These are phyloP conservation scores for Trametes versicolor DNA, from an alignment of 1,284 basidiomycete genomes.

Conservation along the genomic window DNA sequence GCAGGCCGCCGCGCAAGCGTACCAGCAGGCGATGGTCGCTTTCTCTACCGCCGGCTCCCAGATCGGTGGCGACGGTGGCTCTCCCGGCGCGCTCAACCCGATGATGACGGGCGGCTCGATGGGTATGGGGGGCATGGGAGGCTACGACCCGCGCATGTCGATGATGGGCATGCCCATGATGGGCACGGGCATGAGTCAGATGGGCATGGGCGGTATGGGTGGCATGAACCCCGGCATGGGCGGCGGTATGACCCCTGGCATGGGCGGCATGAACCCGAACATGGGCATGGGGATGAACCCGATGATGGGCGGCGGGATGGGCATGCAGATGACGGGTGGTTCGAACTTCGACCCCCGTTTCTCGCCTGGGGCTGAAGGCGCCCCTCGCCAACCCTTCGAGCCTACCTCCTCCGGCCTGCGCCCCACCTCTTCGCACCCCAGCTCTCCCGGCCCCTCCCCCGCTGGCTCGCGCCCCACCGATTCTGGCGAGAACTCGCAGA, in stretches of 20 bases:
- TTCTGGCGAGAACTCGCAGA: conserved; percentile 21
- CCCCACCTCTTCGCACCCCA: conserved; percentile 38
- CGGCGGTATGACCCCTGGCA: conserved; percentile 30
- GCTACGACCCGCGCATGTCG: conserved; percentile 59
- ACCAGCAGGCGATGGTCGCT: conserved; percentile 90
- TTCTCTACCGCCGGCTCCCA: conserved; percentile 85
- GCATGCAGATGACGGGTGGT: conserved; percentile 37
- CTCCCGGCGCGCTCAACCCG: conserved; percentile 51
- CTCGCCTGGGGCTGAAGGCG: conserved; percentile 34
- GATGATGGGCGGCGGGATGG: conserved; percentile 31
- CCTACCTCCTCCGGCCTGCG: conserved; percentile 30
- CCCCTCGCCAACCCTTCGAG: conserved; percentile 21
- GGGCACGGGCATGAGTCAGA: conserved; percentile 42
- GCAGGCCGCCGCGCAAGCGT: conserved; percentile 88
- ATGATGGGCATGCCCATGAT: conserved; percentile 68
- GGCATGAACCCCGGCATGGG: conserved; percentile 40
- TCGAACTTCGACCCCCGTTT: conserved; percentile 38
- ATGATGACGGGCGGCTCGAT: conserved; percentile 64
- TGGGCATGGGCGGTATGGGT: conserved; percentile 31
- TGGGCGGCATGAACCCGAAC: conserved; percentile 31
- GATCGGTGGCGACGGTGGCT: conserved; percentile 58
- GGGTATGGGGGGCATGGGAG: conserved; percentile 44
- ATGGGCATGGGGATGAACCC: conserved; percentile 38
- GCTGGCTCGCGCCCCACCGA: conserved; percentile 26
- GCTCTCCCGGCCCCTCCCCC: conserved; percentile 37